Evolutionary conservation across 352 stramenopile species (phyloP).

Genomic region (Globisporangium okanoganense): DNA sequence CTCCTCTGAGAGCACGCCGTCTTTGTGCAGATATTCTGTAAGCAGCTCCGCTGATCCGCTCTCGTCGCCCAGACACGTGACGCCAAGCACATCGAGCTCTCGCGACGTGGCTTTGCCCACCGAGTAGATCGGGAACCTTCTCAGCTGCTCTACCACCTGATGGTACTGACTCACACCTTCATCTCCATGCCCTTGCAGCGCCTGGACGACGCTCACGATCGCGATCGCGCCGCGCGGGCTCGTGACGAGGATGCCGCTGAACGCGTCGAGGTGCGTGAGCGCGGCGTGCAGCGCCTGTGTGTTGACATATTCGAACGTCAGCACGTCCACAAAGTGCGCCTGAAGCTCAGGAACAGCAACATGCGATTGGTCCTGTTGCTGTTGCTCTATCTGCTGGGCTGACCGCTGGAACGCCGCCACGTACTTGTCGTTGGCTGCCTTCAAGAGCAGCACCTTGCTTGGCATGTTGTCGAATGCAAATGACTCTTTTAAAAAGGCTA

Average conservation of each 20-base stretch:
- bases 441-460: constrained; percentile 54
- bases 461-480: neutral
- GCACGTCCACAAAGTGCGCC: constrained; percentile 55
- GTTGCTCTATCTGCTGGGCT: neutral
- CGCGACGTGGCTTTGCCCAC: constrained; percentile 63
- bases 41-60: constrained; percentile 67
- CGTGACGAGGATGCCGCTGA: constrained; percentile 64
- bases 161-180: neutral
- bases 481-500: neutral
- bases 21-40: constrained; percentile 34
- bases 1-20: constrained; percentile 30
- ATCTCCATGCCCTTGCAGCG: constrained; percentile 12
- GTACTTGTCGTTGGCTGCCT: constrained; percentile 62
- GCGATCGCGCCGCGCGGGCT: constrained; percentile 69
- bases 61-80: constrained; percentile 59
- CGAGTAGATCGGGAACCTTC: constrained; percentile 41
- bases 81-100: constrained; percentile 48
- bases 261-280: constrained; percentile 41
- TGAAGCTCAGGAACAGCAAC: neutral
- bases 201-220: constrained; percentile 30
- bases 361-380: neutral
- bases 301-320: constrained; percentile 71
- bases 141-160: constrained; percentile 26
- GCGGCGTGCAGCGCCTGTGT: constrained; percentile 28
- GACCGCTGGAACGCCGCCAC: constrained; percentile 25